phyloP scores from a whole-genome alignment of 2,329 filamentous ascomycete genomes.

The Neonectria coccinea region DNA sequence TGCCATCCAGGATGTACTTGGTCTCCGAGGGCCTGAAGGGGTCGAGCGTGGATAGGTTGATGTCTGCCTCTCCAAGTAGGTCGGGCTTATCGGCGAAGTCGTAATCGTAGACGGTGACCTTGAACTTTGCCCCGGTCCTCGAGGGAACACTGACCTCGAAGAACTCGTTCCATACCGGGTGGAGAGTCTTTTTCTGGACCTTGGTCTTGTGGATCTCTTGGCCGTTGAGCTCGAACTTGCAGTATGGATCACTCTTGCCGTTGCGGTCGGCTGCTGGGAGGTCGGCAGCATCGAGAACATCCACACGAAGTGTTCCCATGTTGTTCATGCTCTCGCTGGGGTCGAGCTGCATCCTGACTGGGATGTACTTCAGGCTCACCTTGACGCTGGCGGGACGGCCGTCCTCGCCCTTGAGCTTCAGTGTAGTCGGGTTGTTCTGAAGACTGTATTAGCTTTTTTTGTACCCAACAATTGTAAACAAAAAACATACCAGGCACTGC shows the following conservation, averaged over 20 bases:
- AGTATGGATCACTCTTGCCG: conserved; percentile 96
- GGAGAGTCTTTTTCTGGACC: conserved; percentile 94
- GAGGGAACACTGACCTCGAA: conserved; percentile 89
- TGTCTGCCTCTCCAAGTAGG: conserved; percentile 80
- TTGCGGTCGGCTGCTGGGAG: conserved; percentile 96
- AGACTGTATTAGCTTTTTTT: conserved; percentile 12
- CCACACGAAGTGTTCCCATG: conserved; percentile 94
- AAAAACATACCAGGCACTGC: conserved; percentile 78
- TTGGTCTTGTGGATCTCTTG: conserved; percentile 96
- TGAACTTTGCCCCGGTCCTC: conserved; percentile 85
- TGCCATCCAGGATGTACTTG: conserved; percentile 82
- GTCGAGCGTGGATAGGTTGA: conserved; percentile 83
- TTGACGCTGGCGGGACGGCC: conserved; percentile 80
- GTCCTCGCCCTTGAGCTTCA: conserved; percentile 82
- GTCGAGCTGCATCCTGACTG: conserved; percentile 92
- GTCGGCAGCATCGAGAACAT: conserved; percentile 86
- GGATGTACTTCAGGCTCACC: conserved; percentile 94
- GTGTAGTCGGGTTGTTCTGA: conserved; percentile 89
- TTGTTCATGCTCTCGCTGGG: conserved; percentile 99
- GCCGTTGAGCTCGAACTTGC: conserved; percentile 91
- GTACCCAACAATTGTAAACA: neutral
- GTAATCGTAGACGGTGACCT: conserved; percentile 90
- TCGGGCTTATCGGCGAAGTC: conserved; percentile 97
- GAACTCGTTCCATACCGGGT: conserved; percentile 95
- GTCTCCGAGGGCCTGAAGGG: conserved; percentile 86